phyloP scores from a whole-genome alignment of 306 rosid species.

The Dryas alaskensis region DNA sequence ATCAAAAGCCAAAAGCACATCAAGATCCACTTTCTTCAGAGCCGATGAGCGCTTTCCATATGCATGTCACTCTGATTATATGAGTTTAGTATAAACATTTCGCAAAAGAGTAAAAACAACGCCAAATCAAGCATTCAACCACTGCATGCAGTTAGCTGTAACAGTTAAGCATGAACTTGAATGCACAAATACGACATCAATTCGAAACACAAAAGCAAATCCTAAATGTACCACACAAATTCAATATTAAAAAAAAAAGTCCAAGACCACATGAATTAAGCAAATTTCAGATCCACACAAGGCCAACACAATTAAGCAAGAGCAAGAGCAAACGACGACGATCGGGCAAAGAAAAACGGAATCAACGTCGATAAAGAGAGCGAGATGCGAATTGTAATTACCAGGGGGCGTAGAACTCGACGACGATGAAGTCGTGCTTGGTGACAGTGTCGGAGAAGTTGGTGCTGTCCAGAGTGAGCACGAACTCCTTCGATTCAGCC shows the following conservation, averaged over 20 bases:
- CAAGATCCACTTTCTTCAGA: neutral
- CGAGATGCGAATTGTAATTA: constrained; percentile 17
- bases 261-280: neutral
- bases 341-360: neutral
- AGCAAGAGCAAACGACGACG: neutral
- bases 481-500: constrained; percentile 66
- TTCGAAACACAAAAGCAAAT: neutral
- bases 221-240: neutral
- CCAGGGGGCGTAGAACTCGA: constrained; percentile 96
- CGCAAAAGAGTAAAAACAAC: neutral
- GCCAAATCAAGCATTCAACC: neutral
- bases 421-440: constrained; percentile 85
- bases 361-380: neutral
- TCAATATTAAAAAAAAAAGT: neutral
- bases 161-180: neutral
- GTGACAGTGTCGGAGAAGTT: constrained; percentile 67
- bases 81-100: neutral
- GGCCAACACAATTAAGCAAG: neutral
- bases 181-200: neutral
- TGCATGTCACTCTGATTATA: neutral
- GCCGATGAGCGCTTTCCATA: neutral
- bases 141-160: constrained; percentile 19
- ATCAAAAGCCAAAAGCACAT: neutral
- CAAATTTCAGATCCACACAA: constrained; percentile 32
- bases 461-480: constrained; percentile 73